Evolutionary conservation across 1,139 yeast genomes (phyloP).

Genomic region (Hyphopichia fennica): DNA sequence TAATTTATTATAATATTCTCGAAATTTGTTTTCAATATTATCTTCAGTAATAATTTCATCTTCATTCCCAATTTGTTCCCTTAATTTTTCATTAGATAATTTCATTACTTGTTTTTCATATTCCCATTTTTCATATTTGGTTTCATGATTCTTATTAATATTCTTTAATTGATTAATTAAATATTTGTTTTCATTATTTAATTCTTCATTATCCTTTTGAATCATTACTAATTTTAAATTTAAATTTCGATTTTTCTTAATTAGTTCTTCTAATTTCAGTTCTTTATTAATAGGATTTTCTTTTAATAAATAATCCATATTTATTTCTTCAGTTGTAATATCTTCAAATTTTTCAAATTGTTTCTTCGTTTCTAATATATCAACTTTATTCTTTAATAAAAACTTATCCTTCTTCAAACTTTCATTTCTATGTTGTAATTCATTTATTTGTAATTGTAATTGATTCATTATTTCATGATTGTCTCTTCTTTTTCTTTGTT

Average conservation of each 20-base stretch:
- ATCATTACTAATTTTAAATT: conserved; percentile 4
- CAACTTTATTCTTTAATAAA: conserved; percentile 5
- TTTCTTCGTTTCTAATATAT: no score
- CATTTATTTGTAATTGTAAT: background rate
- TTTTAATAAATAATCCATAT: no score
- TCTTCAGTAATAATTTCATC: background rate
- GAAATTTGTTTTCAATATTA: conserved; percentile 14
- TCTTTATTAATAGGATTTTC: background rate
- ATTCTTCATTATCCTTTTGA: conserved; percentile 9
- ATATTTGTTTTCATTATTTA: conserved; percentile 18
- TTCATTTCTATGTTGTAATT: conserved; percentile 2
- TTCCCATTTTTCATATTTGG: background rate
- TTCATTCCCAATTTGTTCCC: background rate
- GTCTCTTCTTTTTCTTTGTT: background rate
- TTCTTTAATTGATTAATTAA: conserved; percentile 5
- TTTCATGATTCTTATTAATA: background rate
- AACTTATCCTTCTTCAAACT: conserved; percentile 1
- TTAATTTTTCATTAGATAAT: background rate
- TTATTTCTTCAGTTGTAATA: no score
- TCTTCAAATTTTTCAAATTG: no score
- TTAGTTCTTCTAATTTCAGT: conserved; percentile 4
- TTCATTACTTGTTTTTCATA: background rate
- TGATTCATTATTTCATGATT: background rate
- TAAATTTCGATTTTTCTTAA: conserved; percentile 2
- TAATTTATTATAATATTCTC: conserved; percentile 23